Evolutionary conservation across 805 yeast species (phyloP).

Genomic region (Lipomyces sp.): DNA sequence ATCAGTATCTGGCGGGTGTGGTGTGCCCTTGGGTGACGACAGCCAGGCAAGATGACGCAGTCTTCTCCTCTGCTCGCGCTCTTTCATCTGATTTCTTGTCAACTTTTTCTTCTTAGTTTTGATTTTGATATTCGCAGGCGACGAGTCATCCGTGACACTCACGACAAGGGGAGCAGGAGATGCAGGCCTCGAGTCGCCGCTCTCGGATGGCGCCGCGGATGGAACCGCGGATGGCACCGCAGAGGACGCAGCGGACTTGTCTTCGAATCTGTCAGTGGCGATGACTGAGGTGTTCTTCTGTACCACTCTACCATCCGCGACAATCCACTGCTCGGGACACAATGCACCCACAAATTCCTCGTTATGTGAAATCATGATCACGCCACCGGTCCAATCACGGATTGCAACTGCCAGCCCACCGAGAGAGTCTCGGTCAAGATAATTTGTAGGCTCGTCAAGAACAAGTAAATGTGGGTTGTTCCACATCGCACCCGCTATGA

Average conservation of each 20-base stretch:
- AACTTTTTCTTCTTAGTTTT: conserved; percentile 91
- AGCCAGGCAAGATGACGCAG: conserved; percentile 92
- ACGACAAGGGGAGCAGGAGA: conserved; percentile 13
- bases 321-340: conserved; percentile 98
- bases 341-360: conserved; percentile 94
- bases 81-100: conserved; percentile 94
- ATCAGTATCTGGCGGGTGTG: conserved; percentile 89
- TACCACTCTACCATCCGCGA: conserved; percentile 85
- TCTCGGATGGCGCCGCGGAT: conserved; percentile 35
- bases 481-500: conserved; percentile 99
- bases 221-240: conserved; percentile 65
- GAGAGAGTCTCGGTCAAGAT: conserved; percentile 93
- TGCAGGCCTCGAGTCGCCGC: conserved; percentile 36
- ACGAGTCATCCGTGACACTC: conserved; percentile 59
- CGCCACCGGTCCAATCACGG: conserved; percentile 98
- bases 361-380: conserved; percentile 96
- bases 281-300: conserved; percentile 76
- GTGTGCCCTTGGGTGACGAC: conserved; percentile 95
- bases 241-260: conserved; percentile 60
- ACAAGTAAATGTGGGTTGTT: conserved; percentile 96
- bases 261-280: conserved; percentile 78
- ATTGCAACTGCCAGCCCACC: conserved; percentile 98
- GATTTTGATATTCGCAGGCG: conserved; percentile 94
- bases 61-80: conserved; percentile 89
- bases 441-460: conserved; percentile 96